A percentile compares a stretch with the other conserved stretches of the same genome.
These are phyloP conservation scores for Steccherinum ochraceum DNA, from an alignment of 768 basidiomycete genomes.

Conservation along the genomic window DNA sequence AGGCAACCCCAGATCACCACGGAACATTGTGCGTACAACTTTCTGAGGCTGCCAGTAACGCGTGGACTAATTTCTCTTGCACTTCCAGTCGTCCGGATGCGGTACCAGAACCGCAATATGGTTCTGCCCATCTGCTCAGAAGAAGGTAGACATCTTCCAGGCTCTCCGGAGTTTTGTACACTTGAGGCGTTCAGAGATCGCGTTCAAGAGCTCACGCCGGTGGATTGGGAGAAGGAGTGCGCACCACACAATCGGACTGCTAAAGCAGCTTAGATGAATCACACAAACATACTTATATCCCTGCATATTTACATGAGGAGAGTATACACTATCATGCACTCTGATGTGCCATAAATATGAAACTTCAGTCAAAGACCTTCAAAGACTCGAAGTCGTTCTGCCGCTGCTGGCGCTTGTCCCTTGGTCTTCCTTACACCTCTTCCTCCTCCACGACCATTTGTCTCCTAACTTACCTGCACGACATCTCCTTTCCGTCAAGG, in stretches of 20 bases:
- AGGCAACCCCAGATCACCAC: constrained; percentile 18
- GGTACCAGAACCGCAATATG: constrained; percentile 67
- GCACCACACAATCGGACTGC: constrained; percentile 3
- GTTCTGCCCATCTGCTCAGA: constrained; percentile 58
- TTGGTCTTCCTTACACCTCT: too few species aligned
- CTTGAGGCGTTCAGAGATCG: constrained; percentile 55
- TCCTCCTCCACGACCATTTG: too few species aligned
- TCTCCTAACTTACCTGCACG: too few species aligned
- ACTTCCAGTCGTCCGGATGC: constrained; percentile 49
- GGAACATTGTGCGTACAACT: constrained; percentile 37
- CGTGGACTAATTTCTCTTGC: background rate
- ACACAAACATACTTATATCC: background rate
- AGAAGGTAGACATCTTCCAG: constrained; percentile 60
- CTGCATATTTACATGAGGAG: background rate
- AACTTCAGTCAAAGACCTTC: too few species aligned
- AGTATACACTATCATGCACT: too few species aligned
- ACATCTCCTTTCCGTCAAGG: too few species aligned
- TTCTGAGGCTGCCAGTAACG: background rate
- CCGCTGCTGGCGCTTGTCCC: too few species aligned
- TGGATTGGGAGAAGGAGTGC: constrained; percentile 64
- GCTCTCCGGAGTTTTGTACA: constrained; percentile 70
- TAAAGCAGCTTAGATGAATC: background rate
- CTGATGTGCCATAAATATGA: too few species aligned
- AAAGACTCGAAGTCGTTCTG: too few species aligned
- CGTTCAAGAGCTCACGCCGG: constrained; percentile 59